These are phyloP conservation scores for Arthrobotrys entomopaga DNA, from an alignment of 2,329 filamentous ascomycete species.

Conservation along the genomic window DNA sequence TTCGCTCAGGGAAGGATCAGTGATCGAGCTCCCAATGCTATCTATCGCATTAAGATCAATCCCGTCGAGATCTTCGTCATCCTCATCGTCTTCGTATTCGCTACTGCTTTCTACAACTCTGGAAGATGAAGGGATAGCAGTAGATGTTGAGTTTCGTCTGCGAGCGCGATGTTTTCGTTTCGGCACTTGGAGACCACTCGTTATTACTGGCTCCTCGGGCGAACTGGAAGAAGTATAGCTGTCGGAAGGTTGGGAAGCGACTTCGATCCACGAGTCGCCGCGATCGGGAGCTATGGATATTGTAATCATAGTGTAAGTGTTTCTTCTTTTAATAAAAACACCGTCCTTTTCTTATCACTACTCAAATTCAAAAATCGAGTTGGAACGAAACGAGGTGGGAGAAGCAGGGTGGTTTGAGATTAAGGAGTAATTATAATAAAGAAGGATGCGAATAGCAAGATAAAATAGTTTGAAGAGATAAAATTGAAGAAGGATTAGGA, in stretches of 20 bases:
- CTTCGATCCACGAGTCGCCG: conserved; percentile 91
- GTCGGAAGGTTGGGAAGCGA: conserved; percentile 84
- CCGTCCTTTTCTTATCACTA: background rate
- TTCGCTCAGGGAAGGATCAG: conserved; percentile 49
- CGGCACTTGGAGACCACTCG: conserved; percentile 73
- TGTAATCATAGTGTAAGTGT: conserved; percentile 49
- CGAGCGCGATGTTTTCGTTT: conserved; percentile 43
- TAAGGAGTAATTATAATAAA: conserved; percentile 12
- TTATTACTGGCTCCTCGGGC: conserved; percentile 77
- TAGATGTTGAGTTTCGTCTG: conserved; percentile 48
- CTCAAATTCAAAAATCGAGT: background rate
- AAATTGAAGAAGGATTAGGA: conserved; percentile 43
- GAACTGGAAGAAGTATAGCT: conserved; percentile 74
- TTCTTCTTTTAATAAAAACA: conserved; percentile 7
- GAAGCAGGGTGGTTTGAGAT: background rate
- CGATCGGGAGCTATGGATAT: conserved; percentile 52
- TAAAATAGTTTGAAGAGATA: conserved; percentile 51
- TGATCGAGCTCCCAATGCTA: conserved; percentile 51
- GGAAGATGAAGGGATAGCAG: conserved; percentile 37
- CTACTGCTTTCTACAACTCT: conserved; percentile 47
- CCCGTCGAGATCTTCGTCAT: conserved; percentile 51
- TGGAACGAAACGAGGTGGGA: conserved; percentile 3
- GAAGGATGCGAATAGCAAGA: conserved; percentile 38
- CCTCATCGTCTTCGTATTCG: conserved; percentile 46
- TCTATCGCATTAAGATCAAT: conserved; percentile 47